Conservation (phyloP, 805 yeast species). For the Candida arabinofermentans region DNA sequence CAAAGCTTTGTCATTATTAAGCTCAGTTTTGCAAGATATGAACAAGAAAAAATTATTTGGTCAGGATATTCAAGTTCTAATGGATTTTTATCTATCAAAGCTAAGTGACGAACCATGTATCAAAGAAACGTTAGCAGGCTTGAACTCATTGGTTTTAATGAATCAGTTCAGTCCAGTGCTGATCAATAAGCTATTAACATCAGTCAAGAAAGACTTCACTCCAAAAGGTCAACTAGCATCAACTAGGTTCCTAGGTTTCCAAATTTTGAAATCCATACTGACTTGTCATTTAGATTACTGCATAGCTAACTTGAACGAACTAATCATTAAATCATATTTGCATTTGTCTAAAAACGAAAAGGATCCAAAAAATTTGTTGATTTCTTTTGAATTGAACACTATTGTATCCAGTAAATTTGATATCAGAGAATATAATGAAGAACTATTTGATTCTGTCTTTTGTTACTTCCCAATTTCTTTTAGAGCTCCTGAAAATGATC, state of each 20-base stretch:
- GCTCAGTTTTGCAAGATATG: slow-evolving; percentile 31
- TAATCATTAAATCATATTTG: slow-evolving; percentile 53
- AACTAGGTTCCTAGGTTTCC: slow-evolving; percentile 57
- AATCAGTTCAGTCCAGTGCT: slow-evolving; percentile 40
- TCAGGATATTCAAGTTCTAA: slow-evolving; percentile 46
- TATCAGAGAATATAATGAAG: slow-evolving; percentile 46
- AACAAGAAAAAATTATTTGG: slow-evolving; percentile 26
- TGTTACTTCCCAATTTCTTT: slow-evolving; percentile 97
- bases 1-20: slow-evolving; percentile 39
- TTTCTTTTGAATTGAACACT: slow-evolving; percentile 58
- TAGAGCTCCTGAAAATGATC: slow-evolving; percentile 86
- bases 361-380: slow-evolving; percentile 83
- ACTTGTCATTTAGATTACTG: slow-evolving; percentile 23
- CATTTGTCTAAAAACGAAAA: slow-evolving; percentile 83
- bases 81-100: slow-evolving; percentile 60
- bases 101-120: slow-evolving; percentile 59
- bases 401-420: slow-evolving; percentile 41
- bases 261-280: slow-evolving; percentile 38
- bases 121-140: slow-evolving; percentile 49
- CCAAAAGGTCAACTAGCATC: slow-evolving; percentile 58
- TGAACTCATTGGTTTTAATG: slow-evolving; percentile 50
- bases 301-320: slow-evolving; percentile 30
- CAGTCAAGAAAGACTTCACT: slow-evolving; percentile 40
- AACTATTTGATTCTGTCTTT: slow-evolving; percentile 81
- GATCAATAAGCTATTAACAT: slow-evolving; percentile 34